Conservation (phyloP, 2,329 filamentous ascomycete genomes). For the Penicillium frequentans region DNA sequence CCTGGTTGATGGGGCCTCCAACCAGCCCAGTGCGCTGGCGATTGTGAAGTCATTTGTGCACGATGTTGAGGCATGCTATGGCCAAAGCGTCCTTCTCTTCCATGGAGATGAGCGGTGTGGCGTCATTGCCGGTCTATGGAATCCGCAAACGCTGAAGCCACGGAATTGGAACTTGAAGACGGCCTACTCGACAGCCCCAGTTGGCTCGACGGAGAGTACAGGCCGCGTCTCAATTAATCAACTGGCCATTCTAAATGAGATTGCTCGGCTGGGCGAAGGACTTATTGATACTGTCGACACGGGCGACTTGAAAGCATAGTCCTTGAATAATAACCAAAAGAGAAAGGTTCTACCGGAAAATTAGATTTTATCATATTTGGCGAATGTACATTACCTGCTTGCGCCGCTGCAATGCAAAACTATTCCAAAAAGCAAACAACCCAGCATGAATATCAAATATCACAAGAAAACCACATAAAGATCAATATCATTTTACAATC, state of each 20-base stretch:
- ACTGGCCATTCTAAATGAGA: constrained; percentile 44
- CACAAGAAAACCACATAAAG: constrained; percentile 7
- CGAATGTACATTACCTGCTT: constrained; percentile 27
- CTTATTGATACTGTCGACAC: constrained; percentile 68
- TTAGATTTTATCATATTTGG: constrained; percentile 14
- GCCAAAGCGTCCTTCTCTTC: constrained; percentile 76
- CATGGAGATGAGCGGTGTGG: constrained; percentile 61
- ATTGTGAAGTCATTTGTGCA: constrained; percentile 63
- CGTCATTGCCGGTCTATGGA: constrained; percentile 66
- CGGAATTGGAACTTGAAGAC: constrained; percentile 39
- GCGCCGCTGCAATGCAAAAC: constrained; percentile 35
- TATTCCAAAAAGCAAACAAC: constrained; percentile 14
- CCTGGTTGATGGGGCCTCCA: constrained; percentile 55
- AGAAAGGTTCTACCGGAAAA: neutral
- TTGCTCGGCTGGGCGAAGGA: constrained; percentile 55
- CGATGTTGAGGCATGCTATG: constrained; percentile 68
- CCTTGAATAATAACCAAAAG: neutral
- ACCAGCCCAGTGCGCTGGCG: constrained; percentile 55
- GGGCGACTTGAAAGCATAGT: constrained; percentile 15
- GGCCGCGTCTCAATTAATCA: constrained; percentile 39
- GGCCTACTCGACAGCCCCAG: constrained; percentile 37
- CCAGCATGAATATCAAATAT: constrained; percentile 14
- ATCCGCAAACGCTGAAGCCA: constrained; percentile 46
- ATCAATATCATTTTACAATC: constrained; percentile 17
- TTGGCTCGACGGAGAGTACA: constrained; percentile 11